Conservation (phyloP, 1,284 basidiomycete species). For the Apiotrichum mycotoxinovorans region DNA sequence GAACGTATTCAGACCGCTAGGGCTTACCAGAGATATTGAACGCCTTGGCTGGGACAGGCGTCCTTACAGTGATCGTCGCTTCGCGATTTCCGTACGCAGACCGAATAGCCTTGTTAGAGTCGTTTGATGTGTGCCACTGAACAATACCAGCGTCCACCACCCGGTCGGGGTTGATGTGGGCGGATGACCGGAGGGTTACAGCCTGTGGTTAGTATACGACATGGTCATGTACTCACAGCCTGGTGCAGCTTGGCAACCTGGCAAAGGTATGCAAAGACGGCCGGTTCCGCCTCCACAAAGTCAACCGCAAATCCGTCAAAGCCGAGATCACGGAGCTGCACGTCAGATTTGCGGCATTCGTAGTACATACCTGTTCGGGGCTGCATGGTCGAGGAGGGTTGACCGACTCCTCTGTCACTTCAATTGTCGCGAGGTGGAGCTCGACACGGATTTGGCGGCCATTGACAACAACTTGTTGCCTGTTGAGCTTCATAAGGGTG, state of each 20-base stretch:
- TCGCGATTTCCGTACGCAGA: constrained; percentile 36
- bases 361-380: constrained; percentile 19
- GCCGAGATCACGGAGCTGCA: constrained; percentile 60
- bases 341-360: neutral
- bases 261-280: constrained; percentile 55
- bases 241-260: constrained; percentile 64
- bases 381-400: constrained; percentile 27
- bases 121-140: constrained; percentile 26
- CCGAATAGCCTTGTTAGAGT: constrained; percentile 6
- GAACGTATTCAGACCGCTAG: constrained; percentile 25
- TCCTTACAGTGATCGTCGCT: constrained; percentile 13
- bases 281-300: constrained; percentile 54
- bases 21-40: constrained; percentile 35
- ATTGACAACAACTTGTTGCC: constrained; percentile 50
- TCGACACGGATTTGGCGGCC: constrained; percentile 15
- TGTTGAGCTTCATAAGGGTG: constrained; percentile 62
- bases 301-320: constrained; percentile 85
- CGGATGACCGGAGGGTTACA: constrained; percentile 26
- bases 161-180: constrained; percentile 18
- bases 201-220: constrained; percentile 23
- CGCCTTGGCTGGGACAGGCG: constrained; percentile 18
- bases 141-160: constrained; percentile 21
- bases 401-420: constrained; percentile 28
- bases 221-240: constrained; percentile 54
- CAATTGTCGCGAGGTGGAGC: constrained; percentile 25